These are phyloP conservation scores for Camellia granthamiana DNA, from an alignment of 148 eudicot species.

Conservation along the genomic window DNA sequence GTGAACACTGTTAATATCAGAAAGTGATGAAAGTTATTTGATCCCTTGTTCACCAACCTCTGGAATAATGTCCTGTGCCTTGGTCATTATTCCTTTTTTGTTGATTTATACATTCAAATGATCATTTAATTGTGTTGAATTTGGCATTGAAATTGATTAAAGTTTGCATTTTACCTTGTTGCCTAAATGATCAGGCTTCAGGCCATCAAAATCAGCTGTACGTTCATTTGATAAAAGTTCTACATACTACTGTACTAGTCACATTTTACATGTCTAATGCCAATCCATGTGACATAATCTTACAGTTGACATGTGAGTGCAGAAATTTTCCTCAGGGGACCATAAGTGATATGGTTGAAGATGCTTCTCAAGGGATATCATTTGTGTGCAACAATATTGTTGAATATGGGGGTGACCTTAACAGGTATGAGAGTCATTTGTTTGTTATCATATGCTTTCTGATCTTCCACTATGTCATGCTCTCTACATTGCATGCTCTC, in stretches of 20 bases:
- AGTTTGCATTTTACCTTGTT: conserved; percentile 2
- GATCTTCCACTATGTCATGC: conserved; percentile 12
- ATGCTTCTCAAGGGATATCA: conserved; percentile 84
- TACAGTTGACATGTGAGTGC: conserved; percentile 27
- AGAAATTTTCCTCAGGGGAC: conserved; percentile 99
- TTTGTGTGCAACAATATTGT: conserved; percentile 57
- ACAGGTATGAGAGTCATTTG: conserved; percentile 44
- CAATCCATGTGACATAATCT: conserved; percentile 3
- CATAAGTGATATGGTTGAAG: conserved; percentile 85
- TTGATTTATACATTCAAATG: not conserved
- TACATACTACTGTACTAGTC: not conserved
- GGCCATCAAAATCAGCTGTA: not conserved
- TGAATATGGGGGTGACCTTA: conserved; percentile 78
- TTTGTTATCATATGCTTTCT: not conserved
- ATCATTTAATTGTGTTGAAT: not conserved
- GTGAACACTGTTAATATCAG: conserved; percentile 1
- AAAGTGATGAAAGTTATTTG: conserved; percentile 2
- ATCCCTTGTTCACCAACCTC: conserved; percentile 3
- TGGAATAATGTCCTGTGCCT: not conserved
- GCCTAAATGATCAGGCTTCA: not conserved
- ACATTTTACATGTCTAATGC: not conserved
- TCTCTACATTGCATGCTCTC: conserved; percentile 10
- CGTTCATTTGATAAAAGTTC: not conserved
- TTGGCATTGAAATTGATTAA: conserved; percentile 1
- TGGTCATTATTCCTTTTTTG: not conserved